Percentiles rank a stretch among this genome's conserved stretches.
Conservation (phyloP, 2,329 filamentous ascomycete species). For the Westerdykella ornata region DNA sequence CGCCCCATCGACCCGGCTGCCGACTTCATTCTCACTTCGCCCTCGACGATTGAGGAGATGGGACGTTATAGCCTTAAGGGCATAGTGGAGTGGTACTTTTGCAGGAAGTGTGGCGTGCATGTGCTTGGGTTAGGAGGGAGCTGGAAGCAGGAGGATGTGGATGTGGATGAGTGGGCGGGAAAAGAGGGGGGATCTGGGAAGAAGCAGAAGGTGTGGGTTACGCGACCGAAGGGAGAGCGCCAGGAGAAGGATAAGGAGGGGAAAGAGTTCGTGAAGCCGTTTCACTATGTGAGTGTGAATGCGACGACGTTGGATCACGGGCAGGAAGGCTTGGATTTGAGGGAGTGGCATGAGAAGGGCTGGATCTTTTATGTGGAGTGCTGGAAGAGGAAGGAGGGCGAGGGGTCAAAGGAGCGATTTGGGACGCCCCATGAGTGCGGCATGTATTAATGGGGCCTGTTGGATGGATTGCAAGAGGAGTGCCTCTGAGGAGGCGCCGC, state of each 20-base stretch:
- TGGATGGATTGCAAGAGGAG: too few species aligned
- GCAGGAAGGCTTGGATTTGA: conserved; percentile 24
- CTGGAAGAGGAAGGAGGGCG: conserved; percentile 1
- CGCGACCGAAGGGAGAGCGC: conserved; percentile 8
- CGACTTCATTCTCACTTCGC: conserved; percentile 46
- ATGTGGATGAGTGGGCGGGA: conserved; percentile 20
- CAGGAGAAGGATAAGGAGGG: conserved; percentile 8
- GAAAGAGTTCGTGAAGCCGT: conserved; percentile 7
- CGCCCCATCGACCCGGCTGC: conserved; percentile 33
- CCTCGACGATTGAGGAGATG: conserved; percentile 32
- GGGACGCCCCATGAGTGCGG: too few species aligned
- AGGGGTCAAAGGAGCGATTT: too few species aligned
- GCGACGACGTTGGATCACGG: conserved; percentile 25
- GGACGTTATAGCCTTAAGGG: conserved; percentile 38
- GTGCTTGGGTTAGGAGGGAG: conserved; percentile 37
- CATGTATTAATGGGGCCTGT: too few species aligned
- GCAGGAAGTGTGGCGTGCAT: conserved; percentile 42
- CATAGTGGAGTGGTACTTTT: conserved; percentile 42
- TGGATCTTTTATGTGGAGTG: conserved; percentile 30
- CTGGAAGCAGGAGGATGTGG: conserved; percentile 18
- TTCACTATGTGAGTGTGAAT: conserved; percentile 31
- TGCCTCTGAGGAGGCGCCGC: too few species aligned
- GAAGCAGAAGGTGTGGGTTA: conserved; percentile 20
- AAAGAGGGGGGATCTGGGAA: conserved; percentile 8
- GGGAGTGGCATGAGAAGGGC: conserved; percentile 29